These are phyloP conservation scores for Venturia asperata DNA, from an alignment of 2,329 filamentous ascomycete species.

Conservation along the genomic window DNA sequence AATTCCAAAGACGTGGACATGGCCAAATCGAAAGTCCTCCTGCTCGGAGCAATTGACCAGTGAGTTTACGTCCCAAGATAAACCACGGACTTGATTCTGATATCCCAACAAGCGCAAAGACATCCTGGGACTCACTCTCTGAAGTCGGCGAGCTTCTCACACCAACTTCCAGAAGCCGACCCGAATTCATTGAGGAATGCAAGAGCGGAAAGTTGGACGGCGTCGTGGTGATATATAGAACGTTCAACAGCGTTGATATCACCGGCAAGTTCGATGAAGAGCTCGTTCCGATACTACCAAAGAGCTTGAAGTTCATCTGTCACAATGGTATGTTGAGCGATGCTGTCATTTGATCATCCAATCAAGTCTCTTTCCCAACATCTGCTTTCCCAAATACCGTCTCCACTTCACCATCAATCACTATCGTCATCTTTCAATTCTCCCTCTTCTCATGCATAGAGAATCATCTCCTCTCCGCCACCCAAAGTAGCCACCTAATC, in stretches of 20 bases:
- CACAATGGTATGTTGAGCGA: slow-evolving; percentile 38
- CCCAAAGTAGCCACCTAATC: background rate
- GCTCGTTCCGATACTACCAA: slow-evolving; percentile 48
- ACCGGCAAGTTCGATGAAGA: slow-evolving; percentile 67
- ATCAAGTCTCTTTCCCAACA: background rate
- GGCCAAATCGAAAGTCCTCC: slow-evolving; percentile 52
- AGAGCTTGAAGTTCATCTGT: slow-evolving; percentile 34
- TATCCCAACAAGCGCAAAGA: slow-evolving; percentile 48
- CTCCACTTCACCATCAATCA: background rate
- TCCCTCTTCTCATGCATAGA: background rate
- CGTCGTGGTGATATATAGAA: slow-evolving; percentile 60
- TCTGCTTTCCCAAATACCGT: background rate
- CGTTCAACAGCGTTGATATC: slow-evolving; percentile 55
- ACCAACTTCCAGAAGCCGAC: slow-evolving; percentile 54
- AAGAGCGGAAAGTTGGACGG: slow-evolving; percentile 58
- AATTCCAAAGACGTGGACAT: slow-evolving; percentile 22
- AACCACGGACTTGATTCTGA: slow-evolving; percentile 12
- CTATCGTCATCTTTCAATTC: background rate
- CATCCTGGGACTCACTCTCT: slow-evolving; percentile 56
- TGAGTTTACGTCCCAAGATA: slow-evolving; percentile 35
- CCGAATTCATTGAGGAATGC: slow-evolving; percentile 63
- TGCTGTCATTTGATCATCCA: background rate
- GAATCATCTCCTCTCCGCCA: background rate
- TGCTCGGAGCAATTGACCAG: slow-evolving; percentile 58
- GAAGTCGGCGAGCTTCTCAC: slow-evolving; percentile 58